phyloP scores from a whole-genome alignment of 768 basidiomycete species.

The Cystobasidium ongulense region DNA sequence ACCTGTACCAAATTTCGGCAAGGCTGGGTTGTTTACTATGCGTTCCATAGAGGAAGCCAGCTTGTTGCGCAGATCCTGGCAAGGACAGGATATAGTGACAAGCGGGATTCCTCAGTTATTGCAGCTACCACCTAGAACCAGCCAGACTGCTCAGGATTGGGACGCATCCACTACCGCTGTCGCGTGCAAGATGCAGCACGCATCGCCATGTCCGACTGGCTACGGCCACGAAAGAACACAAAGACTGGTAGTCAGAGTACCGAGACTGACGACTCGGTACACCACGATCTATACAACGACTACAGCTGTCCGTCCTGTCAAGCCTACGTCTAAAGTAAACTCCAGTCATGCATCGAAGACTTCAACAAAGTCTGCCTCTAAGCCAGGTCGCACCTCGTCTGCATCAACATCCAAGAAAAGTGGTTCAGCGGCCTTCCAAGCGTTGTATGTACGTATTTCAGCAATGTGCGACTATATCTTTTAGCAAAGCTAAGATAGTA shows the following conservation, averaged over 20 bases:
- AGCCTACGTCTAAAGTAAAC: background rate
- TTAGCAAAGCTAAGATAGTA: too few relatives aligned
- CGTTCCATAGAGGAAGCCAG: conserved; percentile 4
- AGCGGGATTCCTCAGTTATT: background rate
- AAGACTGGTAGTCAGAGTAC: background rate
- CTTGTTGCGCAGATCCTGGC: conserved; percentile 2
- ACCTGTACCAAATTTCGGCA: background rate
- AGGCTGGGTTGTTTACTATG: background rate
- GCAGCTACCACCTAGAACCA: too few relatives aligned
- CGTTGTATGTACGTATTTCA: background rate
- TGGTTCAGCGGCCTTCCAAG: background rate
- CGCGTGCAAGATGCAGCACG: background rate
- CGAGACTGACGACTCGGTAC: background rate
- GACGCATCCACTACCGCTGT: too few relatives aligned
- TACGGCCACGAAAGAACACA: background rate
- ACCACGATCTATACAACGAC: background rate
- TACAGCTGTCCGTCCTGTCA: background rate
- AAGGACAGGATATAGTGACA: background rate
- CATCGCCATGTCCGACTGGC: background rate
- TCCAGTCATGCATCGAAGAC: background rate
- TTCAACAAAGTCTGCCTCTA: background rate
- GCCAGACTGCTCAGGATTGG: too few relatives aligned
- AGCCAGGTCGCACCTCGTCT: too few relatives aligned
- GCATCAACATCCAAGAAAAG: too few relatives aligned
- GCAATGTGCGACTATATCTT: background rate